These are phyloP conservation scores for Pythium brassicae DNA, from an alignment of 352 stramenopile species.

Conservation along the genomic window DNA sequence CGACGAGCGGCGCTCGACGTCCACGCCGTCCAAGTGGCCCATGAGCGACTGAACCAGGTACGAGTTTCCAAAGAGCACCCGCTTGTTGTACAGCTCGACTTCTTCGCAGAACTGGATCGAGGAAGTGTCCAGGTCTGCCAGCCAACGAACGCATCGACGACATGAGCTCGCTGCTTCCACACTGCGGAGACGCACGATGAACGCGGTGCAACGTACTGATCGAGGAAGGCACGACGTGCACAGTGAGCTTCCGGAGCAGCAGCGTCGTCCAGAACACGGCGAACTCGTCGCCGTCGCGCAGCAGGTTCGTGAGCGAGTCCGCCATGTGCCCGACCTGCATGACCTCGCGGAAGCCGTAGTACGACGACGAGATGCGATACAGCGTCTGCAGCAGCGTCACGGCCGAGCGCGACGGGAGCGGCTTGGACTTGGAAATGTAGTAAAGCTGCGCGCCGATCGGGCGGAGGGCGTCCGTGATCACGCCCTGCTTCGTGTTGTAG, in stretches of 20 bases:
- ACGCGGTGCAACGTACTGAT: constrained; percentile 30
- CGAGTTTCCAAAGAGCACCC: constrained; percentile 63
- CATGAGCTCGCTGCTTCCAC: neutral
- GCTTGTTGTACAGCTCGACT: constrained; percentile 73
- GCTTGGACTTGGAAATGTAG: constrained; percentile 61
- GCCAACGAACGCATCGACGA: constrained; percentile 2
- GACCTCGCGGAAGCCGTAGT: constrained; percentile 83
- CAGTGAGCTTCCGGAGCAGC: constrained; percentile 57
- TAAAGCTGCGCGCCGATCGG: constrained; percentile 80
- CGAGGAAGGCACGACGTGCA: constrained; percentile 32
- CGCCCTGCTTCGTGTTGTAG: constrained; percentile 79
- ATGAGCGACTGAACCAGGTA: constrained; percentile 68
- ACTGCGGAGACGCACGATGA: too few species aligned
- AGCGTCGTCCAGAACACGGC: constrained; percentile 85
- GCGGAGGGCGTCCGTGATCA: constrained; percentile 70
- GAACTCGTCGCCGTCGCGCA: constrained; percentile 81
- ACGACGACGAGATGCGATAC: constrained; percentile 83
- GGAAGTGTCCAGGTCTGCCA: constrained; percentile 34
- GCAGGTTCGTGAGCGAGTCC: constrained; percentile 71
- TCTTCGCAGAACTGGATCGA: constrained; percentile 66
- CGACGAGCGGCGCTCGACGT: constrained; percentile 23
- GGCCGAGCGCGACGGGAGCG: constrained; percentile 57
- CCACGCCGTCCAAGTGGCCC: constrained; percentile 49
- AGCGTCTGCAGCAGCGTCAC: constrained; percentile 79
- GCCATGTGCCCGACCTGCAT: constrained; percentile 70